Base-by-base conservation (phyloP, 495 filamentous ascomycete species). In the Lasiosphaeriaceae sp. region DNA sequence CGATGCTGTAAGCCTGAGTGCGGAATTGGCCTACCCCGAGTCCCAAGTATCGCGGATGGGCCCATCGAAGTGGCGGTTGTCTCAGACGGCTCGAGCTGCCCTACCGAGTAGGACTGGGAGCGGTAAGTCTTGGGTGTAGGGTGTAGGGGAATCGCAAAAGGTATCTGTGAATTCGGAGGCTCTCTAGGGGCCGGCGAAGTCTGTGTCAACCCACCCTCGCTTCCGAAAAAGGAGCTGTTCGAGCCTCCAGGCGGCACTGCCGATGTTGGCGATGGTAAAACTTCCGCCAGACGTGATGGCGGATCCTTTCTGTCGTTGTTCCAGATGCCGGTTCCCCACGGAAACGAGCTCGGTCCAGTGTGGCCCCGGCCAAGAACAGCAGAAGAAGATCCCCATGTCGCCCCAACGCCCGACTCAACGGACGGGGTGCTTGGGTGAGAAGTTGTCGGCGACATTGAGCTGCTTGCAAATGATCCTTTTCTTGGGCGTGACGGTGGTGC, bases 101-200 rank as follows among this genome's bases (percentile, higher is more conserved):
- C 94, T 24, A 96, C 92, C 2, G 93, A 97, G 69, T 97, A 97
- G 5, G 94, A 98, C 73, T 96, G 90, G 14, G 94, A 98, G 29
- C 94, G 88, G 65, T 95, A 95, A 2, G 89, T 93, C 66, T 96
- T 94, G 11, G 88, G 89, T 0, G 91, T 94, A 3, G 92, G 92
- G 58, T 96, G 90, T 14, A 97, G 76, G 3, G 92, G 92, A 56
- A 96, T 96, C 6, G 89, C 82, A 57, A 97, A 95, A 14, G 92
- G 92, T 55, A 96, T 90, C 55, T 90, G 87, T 8, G 83, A 77
- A 43, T 76, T 78, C 12, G 75, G 59, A 37, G 17, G 65, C 64
- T 83, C 80, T 58, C 77, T 65, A 8, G 73, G 70, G 19, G 66
- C 68, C 11, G 75, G 71, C 17, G 76, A 77, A 0, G 72, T 72